Conservation (phyloP, 805 yeast species). For the Saturnispora besseyi region DNA sequence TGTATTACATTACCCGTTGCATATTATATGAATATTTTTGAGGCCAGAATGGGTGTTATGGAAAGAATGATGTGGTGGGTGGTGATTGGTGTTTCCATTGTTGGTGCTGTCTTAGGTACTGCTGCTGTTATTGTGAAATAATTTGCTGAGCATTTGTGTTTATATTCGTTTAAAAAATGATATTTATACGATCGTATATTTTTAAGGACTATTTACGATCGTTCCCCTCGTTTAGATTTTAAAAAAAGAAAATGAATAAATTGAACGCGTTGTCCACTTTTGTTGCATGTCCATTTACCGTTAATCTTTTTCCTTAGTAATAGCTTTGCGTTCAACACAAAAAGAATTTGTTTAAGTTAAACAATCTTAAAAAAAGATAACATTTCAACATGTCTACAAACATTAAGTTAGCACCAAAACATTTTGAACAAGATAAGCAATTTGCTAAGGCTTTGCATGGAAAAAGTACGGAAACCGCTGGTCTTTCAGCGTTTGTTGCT, state of each 20-base stretch:
- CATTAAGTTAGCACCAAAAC: slow-evolving; percentile 40
- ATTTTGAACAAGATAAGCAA: slow-evolving; percentile 50
- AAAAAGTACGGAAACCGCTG: slow-evolving; percentile 53
- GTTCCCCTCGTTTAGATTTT: slow-evolving; percentile 3
- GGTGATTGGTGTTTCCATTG: slow-evolving; percentile 32
- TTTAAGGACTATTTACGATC: neutral
- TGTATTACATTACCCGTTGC: slow-evolving; percentile 71
- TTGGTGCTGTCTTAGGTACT: slow-evolving; percentile 52
- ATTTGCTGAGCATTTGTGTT: neutral
- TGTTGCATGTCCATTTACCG: neutral
- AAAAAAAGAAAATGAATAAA: neutral
- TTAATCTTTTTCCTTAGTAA: neutral
- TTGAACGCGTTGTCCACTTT: slow-evolving; percentile 3
- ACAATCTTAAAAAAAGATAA: slow-evolving; percentile 5
- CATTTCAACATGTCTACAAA: slow-evolving; percentile 8
- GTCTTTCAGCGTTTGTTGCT: slow-evolving; percentile 65
- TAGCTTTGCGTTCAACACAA: neutral
- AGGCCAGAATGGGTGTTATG: slow-evolving; percentile 29
- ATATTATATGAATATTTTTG: slow-evolving; percentile 57
- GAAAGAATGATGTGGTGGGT: slow-evolving; percentile 2
- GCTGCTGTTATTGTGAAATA: slow-evolving; percentile 35
- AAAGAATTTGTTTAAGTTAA: too few species aligned
- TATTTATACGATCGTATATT: neutral
- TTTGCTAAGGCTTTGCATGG: slow-evolving; percentile 89
- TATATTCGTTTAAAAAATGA: too few species aligned